Conservation (phyloP, 257 asterid genomes). For the Nicotiana tomentosiformis region DNA sequence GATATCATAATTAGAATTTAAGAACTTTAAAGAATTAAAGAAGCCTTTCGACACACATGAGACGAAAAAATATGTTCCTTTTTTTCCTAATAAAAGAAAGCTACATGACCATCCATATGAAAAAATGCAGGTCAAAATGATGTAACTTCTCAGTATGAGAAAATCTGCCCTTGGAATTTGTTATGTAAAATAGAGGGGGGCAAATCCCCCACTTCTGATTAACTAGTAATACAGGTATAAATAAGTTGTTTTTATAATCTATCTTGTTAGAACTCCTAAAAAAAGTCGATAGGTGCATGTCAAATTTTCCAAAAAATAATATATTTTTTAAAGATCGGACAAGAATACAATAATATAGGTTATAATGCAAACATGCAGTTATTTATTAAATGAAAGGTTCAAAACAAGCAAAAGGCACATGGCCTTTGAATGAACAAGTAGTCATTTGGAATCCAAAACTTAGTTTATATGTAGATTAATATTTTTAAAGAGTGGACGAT, state of each 20-base stretch:
- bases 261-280: rapidly evolving
- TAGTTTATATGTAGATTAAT: background rate
- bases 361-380: background rate
- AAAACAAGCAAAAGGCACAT: background rate
- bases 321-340: too few species aligned
- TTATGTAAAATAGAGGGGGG: background rate
- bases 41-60: too few species aligned
- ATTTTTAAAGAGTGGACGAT: background rate
- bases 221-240: too few species aligned
- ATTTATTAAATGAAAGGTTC: background rate
- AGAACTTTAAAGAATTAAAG: too few species aligned
- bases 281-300: too few species aligned
- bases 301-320: too few species aligned
- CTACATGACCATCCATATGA: background rate
- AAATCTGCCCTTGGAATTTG: background rate
- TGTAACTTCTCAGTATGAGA: background rate
- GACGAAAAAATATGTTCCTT: too few species aligned
- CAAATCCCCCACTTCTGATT: background rate
- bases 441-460: slow-evolving; percentile 11
- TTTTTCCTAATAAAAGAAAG: too few species aligned
- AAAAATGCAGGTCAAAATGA: background rate
- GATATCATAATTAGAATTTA: too few species aligned
- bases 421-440: slow-evolving; percentile 17
- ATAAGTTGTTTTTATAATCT: too few species aligned
- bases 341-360: too few species aligned